A percentile compares a stretch with the other conserved stretches of the same genome.
Conservation (phyloP, 169 alveolate genomes). For the Plasmodium falciparum region DNA sequence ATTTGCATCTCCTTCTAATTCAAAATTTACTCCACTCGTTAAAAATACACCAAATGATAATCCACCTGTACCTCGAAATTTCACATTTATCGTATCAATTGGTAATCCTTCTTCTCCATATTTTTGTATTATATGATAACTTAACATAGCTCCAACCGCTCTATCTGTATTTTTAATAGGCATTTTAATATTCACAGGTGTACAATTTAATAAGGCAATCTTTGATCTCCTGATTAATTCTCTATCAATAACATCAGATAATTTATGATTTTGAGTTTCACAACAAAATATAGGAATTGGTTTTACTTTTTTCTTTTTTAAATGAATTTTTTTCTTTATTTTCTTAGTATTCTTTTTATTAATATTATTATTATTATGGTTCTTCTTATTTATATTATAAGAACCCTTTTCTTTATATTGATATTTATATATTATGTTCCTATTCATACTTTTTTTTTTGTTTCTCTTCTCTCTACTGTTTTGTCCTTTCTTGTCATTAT, state of each 20-base stretch:
- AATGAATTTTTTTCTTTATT: conserved; percentile 57
- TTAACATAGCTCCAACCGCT: conserved; percentile 86
- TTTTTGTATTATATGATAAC: conserved; percentile 79
- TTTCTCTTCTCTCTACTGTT: neutral
- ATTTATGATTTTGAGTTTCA: conserved; percentile 76
- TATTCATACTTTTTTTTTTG: neutral
- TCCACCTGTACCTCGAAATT: conserved; percentile 83
- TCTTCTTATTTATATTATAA: neutral
- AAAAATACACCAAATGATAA: conserved; percentile 84
- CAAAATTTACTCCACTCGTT: conserved; percentile 83
- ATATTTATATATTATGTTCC: neutral
- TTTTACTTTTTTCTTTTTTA: conserved; percentile 46
- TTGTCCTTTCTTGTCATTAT: neutral
- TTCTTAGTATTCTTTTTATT: conserved; percentile 22
- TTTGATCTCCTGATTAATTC: conserved; percentile 75
- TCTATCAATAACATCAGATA: conserved; percentile 74
- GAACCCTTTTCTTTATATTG: neutral
- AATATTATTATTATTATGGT: conserved; percentile 8
- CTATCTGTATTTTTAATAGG: conserved; percentile 82
- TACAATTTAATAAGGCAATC: conserved; percentile 51
- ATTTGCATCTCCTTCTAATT: conserved; percentile 87
- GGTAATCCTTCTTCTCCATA: conserved; percentile 76
- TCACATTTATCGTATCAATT: conserved; percentile 75
- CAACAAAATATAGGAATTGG: conserved; percentile 76
- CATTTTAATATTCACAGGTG: conserved; percentile 75